Percentiles rank a stretch among this genome's conserved stretches.
Conservation (phyloP, 805 yeast genomes). For the Candida takata region DNA sequence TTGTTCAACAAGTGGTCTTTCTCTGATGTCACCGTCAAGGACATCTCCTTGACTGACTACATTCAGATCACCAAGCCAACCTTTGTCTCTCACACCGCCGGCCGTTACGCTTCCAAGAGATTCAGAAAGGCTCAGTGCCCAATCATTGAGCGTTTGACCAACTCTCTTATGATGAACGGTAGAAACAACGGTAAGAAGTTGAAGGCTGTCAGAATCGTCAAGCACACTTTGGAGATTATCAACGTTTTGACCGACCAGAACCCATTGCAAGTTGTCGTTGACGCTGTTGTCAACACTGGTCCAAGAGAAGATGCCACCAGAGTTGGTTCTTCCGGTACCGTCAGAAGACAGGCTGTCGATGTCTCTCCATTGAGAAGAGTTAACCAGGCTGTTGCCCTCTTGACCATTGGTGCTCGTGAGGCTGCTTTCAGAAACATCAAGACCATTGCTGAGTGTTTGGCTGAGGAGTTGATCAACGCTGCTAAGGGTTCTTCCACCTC, state of each 20-base stretch:
- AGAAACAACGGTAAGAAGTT: conserved; percentile 99
- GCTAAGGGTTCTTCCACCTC: conserved; percentile 99
- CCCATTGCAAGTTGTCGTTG: conserved; percentile 99
- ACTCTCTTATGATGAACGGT: conserved; percentile 99
- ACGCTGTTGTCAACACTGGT: conserved; percentile 99
- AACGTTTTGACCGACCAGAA: conserved; percentile 95
- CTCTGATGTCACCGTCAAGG: conserved; percentile 96
- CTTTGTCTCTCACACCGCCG: conserved; percentile 98
- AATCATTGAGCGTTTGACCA: conserved; percentile 97
- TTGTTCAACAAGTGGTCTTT: conserved; percentile 99
- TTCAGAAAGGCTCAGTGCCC: conserved; percentile 99
- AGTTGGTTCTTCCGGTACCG: conserved; percentile 99
- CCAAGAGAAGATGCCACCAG: conserved; percentile 99
- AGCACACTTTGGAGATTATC: conserved; percentile 98
- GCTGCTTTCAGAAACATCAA: conserved; percentile 99
- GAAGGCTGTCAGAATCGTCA: conserved; percentile 99
- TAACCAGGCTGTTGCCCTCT: conserved; percentile 96
- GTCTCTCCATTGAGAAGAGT: conserved; percentile 99
- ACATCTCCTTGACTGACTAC: conserved; percentile 97
- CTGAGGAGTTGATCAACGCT: conserved; percentile 99
- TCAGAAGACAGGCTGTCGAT: conserved; percentile 99
- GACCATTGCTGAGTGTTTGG: conserved; percentile 99
- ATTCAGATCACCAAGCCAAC: conserved; percentile 96
- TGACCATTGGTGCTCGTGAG: conserved; percentile 99
- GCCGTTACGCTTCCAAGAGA: conserved; percentile 99